Base-by-base conservation (phyloP, 108 stramenopile genomes). In the Nitzschia sp. region DNA sequence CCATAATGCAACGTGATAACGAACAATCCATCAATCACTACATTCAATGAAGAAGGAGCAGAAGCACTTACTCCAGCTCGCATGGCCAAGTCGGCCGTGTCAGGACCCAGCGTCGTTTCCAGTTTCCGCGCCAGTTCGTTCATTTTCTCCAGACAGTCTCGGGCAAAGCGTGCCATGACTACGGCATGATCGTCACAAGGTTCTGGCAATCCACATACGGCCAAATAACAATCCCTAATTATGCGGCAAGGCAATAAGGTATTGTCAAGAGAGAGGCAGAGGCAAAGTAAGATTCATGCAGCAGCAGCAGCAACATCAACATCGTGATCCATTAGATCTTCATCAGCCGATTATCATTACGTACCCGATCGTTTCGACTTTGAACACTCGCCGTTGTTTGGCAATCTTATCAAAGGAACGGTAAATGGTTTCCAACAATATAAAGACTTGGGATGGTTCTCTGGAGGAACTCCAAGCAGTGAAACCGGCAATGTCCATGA, bases 181-280 rank as follows among this genome's bases (percentile, higher is more conserved):
- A 75, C 66, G 2, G 81, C 81, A 72, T 86, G 85, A 58, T 86
- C 81, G 0, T 77, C 57, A 17, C 46, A 50, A 15, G 78, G 78
- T 19, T 80, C 58, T 0, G 83, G 83, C 15, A 84, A n/a, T 45
- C 80, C 80, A 58, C 76, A 80, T 1, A 82, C 84, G 31, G 85
- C 85, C 17, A 86, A 56, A 36, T 86, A 86, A 34, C 85, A 86
- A 68, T 86, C 85, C 11, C 85, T 77, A n/a, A n/a, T 1, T 21
- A 21, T 8, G 21, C 11, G 52, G 21, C 13, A n/a, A 8, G 8
- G 8, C 21, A 8, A 11, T n/a, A 15, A 53, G 21, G 13, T 21
- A 21, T 11, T 15, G 8, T 8, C 8, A 15, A 53, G 11, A 8
- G 19, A 21, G 11, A 21, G 8, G 52, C 21, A 53, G 8, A 21